Percentiles rank a stretch among this genome's conserved stretches.
phyloP scores from a whole-genome alignment of 2,329 filamentous ascomycete genomes.

The Pezicula radicicola region DNA sequence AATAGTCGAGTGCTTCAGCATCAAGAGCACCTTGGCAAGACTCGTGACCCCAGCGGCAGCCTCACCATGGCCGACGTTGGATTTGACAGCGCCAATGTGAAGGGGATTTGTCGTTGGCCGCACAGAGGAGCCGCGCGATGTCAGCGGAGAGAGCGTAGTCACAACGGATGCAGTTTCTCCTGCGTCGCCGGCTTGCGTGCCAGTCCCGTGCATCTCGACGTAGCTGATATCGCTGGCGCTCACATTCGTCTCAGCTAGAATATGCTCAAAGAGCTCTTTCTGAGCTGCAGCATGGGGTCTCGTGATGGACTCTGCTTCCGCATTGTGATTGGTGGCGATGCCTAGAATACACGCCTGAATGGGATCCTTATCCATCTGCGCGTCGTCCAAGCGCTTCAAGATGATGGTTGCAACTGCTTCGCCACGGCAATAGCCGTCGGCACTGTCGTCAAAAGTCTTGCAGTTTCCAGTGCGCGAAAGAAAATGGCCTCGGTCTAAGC shows the following conservation, averaged over 20 bases:
- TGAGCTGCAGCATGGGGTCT: constrained; percentile 79
- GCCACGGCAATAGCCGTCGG: constrained; percentile 52
- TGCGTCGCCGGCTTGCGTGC: constrained; percentile 80
- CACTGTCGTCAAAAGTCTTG: constrained; percentile 43
- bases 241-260: no score
- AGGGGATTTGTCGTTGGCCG: constrained; percentile 52
- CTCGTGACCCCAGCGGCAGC: constrained; percentile 18
- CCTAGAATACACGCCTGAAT: constrained; percentile 59
- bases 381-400: constrained; percentile 47
- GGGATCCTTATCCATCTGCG: constrained; percentile 46
- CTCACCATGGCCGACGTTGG: constrained; percentile 55
- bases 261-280: constrained; percentile 67
- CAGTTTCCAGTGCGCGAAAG: constrained; percentile 38
- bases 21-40: constrained; percentile 23
- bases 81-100: constrained; percentile 58
- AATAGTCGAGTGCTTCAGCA: constrained; percentile 21
- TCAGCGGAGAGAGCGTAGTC: constrained; percentile 59
- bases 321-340: constrained; percentile 77
- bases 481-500: constrained; percentile 44
- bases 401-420: constrained; percentile 47
- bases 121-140: constrained; percentile 52
- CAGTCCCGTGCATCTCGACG: constrained; percentile 88
- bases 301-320: constrained; percentile 78
- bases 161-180: constrained; percentile 57
- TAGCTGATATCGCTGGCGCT: constrained; percentile 64